Base-by-base conservation (phyloP, 148 eudicot genomes). In the Silene uniflora region DNA sequence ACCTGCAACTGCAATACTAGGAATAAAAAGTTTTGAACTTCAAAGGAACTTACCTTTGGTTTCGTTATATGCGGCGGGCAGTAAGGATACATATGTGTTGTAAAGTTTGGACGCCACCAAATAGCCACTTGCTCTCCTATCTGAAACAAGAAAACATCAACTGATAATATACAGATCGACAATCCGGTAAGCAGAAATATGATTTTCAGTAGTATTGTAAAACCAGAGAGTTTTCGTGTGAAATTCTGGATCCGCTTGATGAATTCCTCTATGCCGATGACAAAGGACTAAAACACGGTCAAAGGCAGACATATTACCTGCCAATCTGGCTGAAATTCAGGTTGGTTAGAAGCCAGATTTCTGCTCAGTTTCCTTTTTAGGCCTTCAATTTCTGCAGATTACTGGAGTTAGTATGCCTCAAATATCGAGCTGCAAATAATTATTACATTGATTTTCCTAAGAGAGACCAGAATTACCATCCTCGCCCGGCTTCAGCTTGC, bases 51-150 rank as follows among this genome's bases (percentile, higher is more conserved):
- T 73, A 88, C 98, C 90, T 90, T 87, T 19, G 98, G 98, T 77
- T 90, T 90, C 47, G 91, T 79, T 55, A 92, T 89, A 72, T 90
- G 90, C 0, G 93, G 90, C 61, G 96, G 98, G 75, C 91, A 86
- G 80, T 90, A 90, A 62, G 98, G 98, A 70, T 92, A 92, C 90
- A 90, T 83, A 16, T 79, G 69, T 46, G 87, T 84, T 73, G 86
- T 93, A 59, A 92, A 92, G 79, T 90, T 86, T 54, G 96, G 95
- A 72, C 96, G 88, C 93, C 95, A 92, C 97, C 97, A 92, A 13
- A 67, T 78, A 56, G 86, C 96, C 65, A 90, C 96, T 76, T 96
- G 89, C 81, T 92, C 91, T 56, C 95, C 95, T 61, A 92, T 89
- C 95, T 92, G 87, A 70, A 87, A 78, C 13, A 55, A 67, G 49